Base-by-base conservation (phyloP, 139 green algal species). In the Chlamydomonas incerta region DNA sequence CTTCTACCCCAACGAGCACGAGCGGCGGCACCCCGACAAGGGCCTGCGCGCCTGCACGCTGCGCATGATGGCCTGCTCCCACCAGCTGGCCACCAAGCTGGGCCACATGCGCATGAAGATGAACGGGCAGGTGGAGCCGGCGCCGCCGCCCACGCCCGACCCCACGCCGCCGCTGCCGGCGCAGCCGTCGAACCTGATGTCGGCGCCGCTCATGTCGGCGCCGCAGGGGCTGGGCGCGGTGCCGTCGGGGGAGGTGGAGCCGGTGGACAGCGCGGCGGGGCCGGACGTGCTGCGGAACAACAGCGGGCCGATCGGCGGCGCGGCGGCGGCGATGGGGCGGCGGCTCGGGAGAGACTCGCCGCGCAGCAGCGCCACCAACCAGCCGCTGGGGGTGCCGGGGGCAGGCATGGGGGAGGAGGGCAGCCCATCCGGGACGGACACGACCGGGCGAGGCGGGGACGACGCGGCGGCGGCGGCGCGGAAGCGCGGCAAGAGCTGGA, bases 81-180 rank as follows among this genome's bases (percentile, higher is more conserved):
- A 93, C 20, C 69, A 92, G 74, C 88, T 96, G 14, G 88, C 90
- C 3, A 79, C n/a, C 28, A 74, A 82, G 46, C 88, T 94, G 57
- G 94, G 93, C 37, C 73, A 88, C 69, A 94, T 96, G 92, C 85
- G 87, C 41, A 96, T 96, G 93, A 90, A 92, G 82, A 90, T 93
- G 34, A 94, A 93, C 66, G 93, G 93, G 0, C 88, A 95, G 85
- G 93, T 94, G 57, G 87, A 91, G 46, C 74, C 87, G 8, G 76
- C 85, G 35, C 65, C 79, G 65, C 77, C 87, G 20, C 77, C 83
- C 6, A 41, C 79, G 23, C 65, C 79, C 6, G 63, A 74, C 33
- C 79, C 66, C 5, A 8, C 15, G 77, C 33, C 41, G 31, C 47
- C 47, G 65, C 29, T 65, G 33, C 8, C 4, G 28, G 71, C 46